phyloP scores from a whole-genome alignment of 768 basidiomycete species.

The Phaeotremella fagi region DNA sequence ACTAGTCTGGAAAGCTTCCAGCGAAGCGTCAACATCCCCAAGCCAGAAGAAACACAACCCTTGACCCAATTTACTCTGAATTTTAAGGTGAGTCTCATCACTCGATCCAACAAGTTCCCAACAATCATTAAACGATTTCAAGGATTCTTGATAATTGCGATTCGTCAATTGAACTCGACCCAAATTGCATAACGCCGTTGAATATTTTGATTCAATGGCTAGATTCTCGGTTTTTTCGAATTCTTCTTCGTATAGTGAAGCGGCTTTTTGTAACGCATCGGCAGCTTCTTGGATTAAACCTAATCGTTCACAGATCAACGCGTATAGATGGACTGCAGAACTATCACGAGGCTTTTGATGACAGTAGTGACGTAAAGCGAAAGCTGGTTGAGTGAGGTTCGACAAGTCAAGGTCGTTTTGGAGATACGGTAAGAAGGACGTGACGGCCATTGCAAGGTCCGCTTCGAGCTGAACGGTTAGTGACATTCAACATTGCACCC shows the following conservation, averaged over 20 bases:
- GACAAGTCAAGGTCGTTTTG: constrained; percentile 43
- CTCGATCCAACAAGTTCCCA: constrained; percentile 58
- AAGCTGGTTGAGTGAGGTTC: constrained; percentile 69
- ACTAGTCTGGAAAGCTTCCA: constrained; percentile 65
- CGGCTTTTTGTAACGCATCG: constrained; percentile 59
- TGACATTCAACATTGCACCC: constrained; percentile 12
- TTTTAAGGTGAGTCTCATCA: constrained; percentile 41
- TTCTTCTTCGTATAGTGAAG: constrained; percentile 68
- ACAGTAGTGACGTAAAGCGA: constrained; percentile 71
- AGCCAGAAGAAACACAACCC: constrained; percentile 68
- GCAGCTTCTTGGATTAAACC: constrained; percentile 64
- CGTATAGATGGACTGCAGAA: constrained; percentile 73
- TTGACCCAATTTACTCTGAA: constrained; percentile 55
- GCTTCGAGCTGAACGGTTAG: constrained; percentile 61
- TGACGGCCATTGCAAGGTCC: constrained; percentile 68
- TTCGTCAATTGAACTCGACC: constrained; percentile 69
- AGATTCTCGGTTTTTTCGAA: constrained; percentile 86
- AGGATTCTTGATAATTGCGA: constrained; percentile 58
- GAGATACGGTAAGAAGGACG: constrained; percentile 54
- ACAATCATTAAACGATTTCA: constrained; percentile 67
- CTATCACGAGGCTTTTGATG: constrained; percentile 64
- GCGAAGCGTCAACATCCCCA: constrained; percentile 60
- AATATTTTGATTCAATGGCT: constrained; percentile 69
- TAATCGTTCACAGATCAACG: constrained; percentile 77
- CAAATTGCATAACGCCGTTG: constrained; percentile 72